These are phyloP conservation scores for Thuidium tamariscinum DNA, from an alignment of 225 moss, liverwort and hornwort species.

Conservation along the genomic window DNA sequence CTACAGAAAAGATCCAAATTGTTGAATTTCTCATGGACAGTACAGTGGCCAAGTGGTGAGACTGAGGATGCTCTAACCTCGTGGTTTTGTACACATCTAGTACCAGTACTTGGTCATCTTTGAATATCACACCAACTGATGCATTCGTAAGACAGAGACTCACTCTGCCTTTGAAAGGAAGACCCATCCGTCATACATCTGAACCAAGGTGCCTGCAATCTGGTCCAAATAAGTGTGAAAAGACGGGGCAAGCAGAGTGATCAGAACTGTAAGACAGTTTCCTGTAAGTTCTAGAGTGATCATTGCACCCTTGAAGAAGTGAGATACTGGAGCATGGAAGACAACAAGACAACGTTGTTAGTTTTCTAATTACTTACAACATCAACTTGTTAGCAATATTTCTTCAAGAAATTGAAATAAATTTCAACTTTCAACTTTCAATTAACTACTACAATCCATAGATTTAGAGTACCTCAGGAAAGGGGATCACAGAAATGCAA, in stretches of 20 bases:
- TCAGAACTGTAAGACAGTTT: not conserved
- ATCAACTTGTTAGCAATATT: not conserved
- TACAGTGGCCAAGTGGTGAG: not conserved
- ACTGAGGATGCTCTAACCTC: not conserved
- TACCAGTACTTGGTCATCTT: not conserved
- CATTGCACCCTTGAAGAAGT: not conserved
- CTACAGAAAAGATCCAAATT: not conserved
- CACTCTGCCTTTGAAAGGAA: not conserved
- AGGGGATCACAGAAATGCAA: not conserved
- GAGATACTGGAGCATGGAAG: not conserved
- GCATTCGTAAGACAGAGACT: not conserved
- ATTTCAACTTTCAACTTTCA: not conserved
- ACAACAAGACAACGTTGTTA: not conserved
- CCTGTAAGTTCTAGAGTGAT: not conserved
- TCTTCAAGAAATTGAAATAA: not conserved
- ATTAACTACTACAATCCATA: not conserved
- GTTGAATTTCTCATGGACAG: not conserved
- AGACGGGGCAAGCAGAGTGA: not conserved
- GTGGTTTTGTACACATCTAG: not conserved
- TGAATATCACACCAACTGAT: not conserved
- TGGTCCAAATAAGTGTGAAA: not conserved
- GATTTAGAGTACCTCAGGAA: not conserved
- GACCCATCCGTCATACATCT: not conserved
- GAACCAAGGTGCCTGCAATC: not conserved
- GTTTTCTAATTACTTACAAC: not conserved